Percentiles rank a stretch among this genome's conserved stretches.
Evolutionary conservation across 139 green algal genomes (phyloP).

Genomic region (Chlamydomonas eustigma): DNA sequence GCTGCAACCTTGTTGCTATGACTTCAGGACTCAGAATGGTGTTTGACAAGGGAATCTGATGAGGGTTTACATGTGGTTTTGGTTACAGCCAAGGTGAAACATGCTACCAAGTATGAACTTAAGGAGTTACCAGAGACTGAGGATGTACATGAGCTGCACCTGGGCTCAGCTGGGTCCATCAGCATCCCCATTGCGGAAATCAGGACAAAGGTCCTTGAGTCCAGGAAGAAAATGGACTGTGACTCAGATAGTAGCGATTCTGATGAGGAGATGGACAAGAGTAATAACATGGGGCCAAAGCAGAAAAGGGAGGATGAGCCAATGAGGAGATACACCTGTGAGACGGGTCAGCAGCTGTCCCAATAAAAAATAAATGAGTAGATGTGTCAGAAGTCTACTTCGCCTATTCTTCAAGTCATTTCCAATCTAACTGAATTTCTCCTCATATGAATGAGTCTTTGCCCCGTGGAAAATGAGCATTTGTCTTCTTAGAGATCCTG

Average conservation of each 20-base stretch:
- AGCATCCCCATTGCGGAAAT: neutral
- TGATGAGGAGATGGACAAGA: constrained; percentile 6
- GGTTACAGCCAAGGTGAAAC: constrained; percentile 14
- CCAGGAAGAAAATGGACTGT: neutral
- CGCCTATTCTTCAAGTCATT: too few relatives aligned
- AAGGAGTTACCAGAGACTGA: neutral
- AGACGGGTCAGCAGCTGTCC: too few relatives aligned
- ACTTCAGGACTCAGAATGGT: constrained; percentile 10
- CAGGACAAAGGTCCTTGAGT: neutral
- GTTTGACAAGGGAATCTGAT: neutral
- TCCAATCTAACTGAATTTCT: too few relatives aligned
- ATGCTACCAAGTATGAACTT: constrained; percentile 11
- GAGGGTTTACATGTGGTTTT: constrained; percentile 11
- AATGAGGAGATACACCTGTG: constrained; percentile 1
- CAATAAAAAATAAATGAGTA: too few relatives aligned
- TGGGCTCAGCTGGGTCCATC: neutral
- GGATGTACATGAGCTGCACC: constrained; percentile 22
- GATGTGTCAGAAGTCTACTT: too few relatives aligned
- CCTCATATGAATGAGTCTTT: too few relatives aligned
- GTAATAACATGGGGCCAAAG: neutral
- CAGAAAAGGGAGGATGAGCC: neutral
- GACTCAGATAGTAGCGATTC: neutral
- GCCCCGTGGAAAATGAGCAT: too few relatives aligned
- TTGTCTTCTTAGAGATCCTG: too few relatives aligned
- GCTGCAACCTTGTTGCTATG: too few relatives aligned